Evolutionary conservation across 768 basidiomycete species (phyloP).

Genomic region (Boletus bicolor): DNA sequence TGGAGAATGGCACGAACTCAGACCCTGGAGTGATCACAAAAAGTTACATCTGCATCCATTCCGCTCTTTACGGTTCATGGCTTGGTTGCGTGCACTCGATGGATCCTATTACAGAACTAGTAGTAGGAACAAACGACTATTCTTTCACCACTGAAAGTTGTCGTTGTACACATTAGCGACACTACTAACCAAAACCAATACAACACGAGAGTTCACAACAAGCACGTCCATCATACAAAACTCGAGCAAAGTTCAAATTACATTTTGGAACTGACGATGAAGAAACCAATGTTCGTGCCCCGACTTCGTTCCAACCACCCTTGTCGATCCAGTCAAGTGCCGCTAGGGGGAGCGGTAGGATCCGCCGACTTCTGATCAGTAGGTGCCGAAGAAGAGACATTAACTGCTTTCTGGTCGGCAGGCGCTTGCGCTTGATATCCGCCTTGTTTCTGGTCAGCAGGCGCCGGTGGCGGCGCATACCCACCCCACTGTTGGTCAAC

Average conservation of each 20-base stretch:
- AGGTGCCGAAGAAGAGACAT: background rate
- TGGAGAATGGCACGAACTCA: conserved; percentile 52
- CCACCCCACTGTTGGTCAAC: background rate
- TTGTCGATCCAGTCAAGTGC: background rate
- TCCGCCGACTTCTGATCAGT: conserved; percentile 8
- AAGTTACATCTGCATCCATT: background rate
- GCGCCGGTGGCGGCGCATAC: background rate
- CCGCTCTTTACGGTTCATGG: background rate
- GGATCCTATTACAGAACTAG: background rate
- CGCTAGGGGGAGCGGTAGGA: background rate
- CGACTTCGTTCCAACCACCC: background rate
- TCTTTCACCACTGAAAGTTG: too few species aligned
- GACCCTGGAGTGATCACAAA: background rate
- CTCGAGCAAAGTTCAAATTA: too few species aligned
- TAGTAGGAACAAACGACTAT: background rate
- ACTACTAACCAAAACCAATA: background rate
- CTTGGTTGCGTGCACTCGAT: background rate
- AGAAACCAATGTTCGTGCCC: too few species aligned
- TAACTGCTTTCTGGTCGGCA: conserved; percentile 3
- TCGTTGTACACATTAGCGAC: background rate
- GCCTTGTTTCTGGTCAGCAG: background rate
- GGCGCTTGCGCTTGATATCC: background rate
- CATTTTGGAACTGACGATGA: background rate
- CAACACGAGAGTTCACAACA: background rate
- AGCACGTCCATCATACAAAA: background rate